Percentiles rank a stretch among this genome's conserved stretches.
Conservation (phyloP, 2,329 filamentous ascomycete genomes). For the Botrytis paeoniae region DNA sequence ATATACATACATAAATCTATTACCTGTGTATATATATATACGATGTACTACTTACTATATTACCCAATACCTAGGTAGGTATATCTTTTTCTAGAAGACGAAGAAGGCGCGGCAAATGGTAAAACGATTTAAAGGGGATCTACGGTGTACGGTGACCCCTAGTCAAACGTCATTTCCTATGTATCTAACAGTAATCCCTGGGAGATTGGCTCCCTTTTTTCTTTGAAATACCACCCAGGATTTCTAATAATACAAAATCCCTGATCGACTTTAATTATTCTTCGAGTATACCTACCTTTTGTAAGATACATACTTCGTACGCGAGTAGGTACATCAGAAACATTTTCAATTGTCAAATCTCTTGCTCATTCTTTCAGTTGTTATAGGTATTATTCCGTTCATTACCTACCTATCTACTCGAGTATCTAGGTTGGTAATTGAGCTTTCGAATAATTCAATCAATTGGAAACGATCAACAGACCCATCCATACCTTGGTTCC, state of each 20-base stretch:
- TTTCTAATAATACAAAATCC: not conserved
- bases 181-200: not conserved
- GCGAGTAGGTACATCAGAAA: not conserved
- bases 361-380: not conserved
- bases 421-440: not conserved
- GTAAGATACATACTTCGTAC: not conserved
- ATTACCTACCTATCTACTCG: not conserved
- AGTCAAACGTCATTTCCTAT: slow-evolving; percentile 6
- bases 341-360: slow-evolving; percentile 12
- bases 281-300: not conserved
- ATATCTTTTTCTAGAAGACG: not conserved
- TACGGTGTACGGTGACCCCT: not conserved
- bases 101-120: not conserved
- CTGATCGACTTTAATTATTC: not conserved
- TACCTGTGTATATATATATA: not conserved
- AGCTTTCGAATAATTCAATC: not conserved
- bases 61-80: not conserved
- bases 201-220: slow-evolving; percentile 3
- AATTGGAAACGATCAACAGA: slow-evolving; percentile 8
- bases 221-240: not conserved
- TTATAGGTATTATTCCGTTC: not conserved
- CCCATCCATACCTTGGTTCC: not conserved
- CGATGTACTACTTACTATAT: not conserved
- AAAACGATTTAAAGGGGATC: slow-evolving; percentile 1
- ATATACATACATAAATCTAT: not conserved